Percentiles rank a stretch among this genome's conserved stretches.
phyloP scores from a whole-genome alignment of 305 asterid species.

The Nicotiana rustica region DNA sequence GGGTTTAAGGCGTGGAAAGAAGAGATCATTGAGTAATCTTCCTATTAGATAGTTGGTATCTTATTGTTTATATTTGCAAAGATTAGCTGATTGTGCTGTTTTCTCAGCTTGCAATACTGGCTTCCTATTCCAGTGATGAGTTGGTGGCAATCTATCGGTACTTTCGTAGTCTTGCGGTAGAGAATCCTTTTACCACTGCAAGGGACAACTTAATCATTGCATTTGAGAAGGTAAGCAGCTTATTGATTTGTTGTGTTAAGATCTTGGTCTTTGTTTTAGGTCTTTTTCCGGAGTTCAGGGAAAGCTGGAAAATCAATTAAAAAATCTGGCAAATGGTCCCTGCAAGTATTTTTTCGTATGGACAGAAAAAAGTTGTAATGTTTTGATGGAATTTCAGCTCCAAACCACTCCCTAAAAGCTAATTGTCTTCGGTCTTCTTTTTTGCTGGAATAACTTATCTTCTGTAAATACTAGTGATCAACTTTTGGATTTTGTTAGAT shows the following conservation, averaged over 20 bases:
- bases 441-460: too few species aligned
- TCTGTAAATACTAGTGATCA: too few species aligned
- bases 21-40: background rate
- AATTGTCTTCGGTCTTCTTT: too few species aligned
- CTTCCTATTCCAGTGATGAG: constrained; percentile 92
- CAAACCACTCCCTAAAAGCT: too few species aligned
- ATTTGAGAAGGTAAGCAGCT: constrained; percentile 88
- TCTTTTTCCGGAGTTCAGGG: background rate
- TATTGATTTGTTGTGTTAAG: background rate
- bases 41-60: background rate
- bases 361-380: too few species aligned
- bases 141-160: constrained; percentile 84
- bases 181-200: constrained; percentile 84
- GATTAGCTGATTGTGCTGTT: constrained; percentile 25
- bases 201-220: constrained; percentile 92
- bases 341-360: too few species aligned
- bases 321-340: too few species aligned
- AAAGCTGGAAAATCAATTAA: too few species aligned
- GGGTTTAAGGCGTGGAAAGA: background rate
- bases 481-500: too few species aligned
- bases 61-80: constrained; percentile 29
- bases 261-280: background rate
- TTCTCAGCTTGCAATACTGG: constrained; percentile 93
- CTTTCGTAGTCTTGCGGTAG: constrained; percentile 92
- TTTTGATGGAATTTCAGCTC: too few species aligned